Conservation (phyloP, 2,329 filamentous ascomycete genomes). For the Stachybotrys elegans region DNA sequence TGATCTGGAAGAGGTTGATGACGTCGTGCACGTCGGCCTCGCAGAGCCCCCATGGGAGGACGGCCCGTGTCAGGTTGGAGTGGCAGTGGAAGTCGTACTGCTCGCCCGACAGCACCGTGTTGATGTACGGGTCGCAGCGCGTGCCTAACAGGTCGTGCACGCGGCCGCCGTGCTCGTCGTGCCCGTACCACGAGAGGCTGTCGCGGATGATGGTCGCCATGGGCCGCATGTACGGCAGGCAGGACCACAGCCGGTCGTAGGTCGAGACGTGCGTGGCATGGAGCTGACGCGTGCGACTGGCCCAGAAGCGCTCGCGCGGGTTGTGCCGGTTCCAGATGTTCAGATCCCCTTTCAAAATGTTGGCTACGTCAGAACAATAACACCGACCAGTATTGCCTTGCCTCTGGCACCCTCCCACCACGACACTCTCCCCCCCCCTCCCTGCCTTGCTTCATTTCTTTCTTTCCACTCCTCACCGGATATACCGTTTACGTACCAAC, state of each 20-base stretch:
- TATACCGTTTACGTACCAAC: constrained; percentile 52
- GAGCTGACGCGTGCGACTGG: constrained; percentile 70
- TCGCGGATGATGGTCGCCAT: constrained; percentile 67
- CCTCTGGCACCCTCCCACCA: no score
- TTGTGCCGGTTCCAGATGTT: constrained; percentile 78
- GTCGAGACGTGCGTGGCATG: constrained; percentile 70
- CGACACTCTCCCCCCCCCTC: no score
- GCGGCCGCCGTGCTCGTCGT: constrained; percentile 58
- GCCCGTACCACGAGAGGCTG: constrained; percentile 56
- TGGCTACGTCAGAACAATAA: background rate
- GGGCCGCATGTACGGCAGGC: constrained; percentile 70
- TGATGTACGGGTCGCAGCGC: constrained; percentile 80
- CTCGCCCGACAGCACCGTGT: constrained; percentile 63
- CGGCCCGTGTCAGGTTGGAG: constrained; percentile 71
- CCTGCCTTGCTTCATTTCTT: no score
- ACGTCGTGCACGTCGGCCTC: constrained; percentile 81
- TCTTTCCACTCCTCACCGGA: no score
- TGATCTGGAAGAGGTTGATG: constrained; percentile 82
- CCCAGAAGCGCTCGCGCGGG: constrained; percentile 79
- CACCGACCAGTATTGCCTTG: no score
- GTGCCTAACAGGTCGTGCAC: constrained; percentile 80
- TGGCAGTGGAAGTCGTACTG: constrained; percentile 81
- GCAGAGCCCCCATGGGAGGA: constrained; percentile 60
- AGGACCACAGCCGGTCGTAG: constrained; percentile 72
- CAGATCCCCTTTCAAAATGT: constrained; percentile 64